These are phyloP conservation scores for Prosopis cineraria DNA, from an alignment of 306 rosid species.

Conservation along the genomic window DNA sequence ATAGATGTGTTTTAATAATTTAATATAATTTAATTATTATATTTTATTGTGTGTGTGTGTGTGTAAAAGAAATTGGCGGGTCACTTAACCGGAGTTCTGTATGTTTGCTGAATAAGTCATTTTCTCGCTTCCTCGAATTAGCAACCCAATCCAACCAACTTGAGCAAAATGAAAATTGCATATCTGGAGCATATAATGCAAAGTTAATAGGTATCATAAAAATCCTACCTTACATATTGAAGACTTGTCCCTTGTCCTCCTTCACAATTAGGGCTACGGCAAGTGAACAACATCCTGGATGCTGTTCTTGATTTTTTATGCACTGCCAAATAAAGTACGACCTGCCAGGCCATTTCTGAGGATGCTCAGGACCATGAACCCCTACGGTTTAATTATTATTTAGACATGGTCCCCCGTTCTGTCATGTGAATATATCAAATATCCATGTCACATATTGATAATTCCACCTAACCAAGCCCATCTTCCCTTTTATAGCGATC, in stretches of 20 bases:
- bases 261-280: slow-evolving; percentile 1
- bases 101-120: not conserved
- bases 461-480: slow-evolving; percentile 59
- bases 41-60: too few species aligned
- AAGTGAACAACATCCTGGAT: slow-evolving; percentile 31
- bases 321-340: slow-evolving; percentile 32
- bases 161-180: slow-evolving; percentile 26
- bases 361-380: slow-evolving; percentile 39
- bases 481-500: slow-evolving; percentile 47
- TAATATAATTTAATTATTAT: not conserved
- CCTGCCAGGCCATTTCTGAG: slow-evolving; percentile 8
- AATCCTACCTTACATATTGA: slow-evolving; percentile 29
- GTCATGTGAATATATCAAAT: slow-evolving; percentile 44
- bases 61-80: not conserved
- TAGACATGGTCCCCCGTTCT: slow-evolving; percentile 66
- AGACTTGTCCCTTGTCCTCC: slow-evolving; percentile 9
- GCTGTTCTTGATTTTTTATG: slow-evolving; percentile 42
- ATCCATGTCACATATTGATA: slow-evolving; percentile 56
- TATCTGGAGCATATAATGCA: slow-evolving; percentile 16
- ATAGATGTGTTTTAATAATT: not conserved
- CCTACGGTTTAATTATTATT: slow-evolving; percentile 31
- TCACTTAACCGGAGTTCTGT: not conserved
- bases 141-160: slow-evolving; percentile 29
- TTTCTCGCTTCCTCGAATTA: slow-evolving; percentile 2
- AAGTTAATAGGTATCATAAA: slow-evolving; percentile 12